phyloP scores from a whole-genome alignment of 345 rosid genomes.

The Populus pruinosa region DNA sequence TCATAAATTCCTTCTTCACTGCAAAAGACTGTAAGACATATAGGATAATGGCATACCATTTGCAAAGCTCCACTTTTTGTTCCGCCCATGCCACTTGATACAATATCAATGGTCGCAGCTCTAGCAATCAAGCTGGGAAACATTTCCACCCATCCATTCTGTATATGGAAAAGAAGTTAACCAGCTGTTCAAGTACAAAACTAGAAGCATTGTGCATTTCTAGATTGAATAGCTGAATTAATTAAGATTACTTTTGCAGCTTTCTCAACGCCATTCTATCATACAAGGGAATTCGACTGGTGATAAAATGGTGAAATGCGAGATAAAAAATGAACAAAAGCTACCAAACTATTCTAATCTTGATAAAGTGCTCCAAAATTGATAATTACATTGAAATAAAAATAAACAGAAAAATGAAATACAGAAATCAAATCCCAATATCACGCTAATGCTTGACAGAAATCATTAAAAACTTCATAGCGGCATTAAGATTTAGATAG shows the following conservation, averaged over 20 bases:
- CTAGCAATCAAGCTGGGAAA: slow-evolving; percentile 52
- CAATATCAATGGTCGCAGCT: slow-evolving; percentile 44
- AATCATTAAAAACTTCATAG: slow-evolving; percentile 3
- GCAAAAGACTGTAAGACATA: neutral
- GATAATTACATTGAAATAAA: neutral
- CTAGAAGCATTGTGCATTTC: neutral
- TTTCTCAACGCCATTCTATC: neutral
- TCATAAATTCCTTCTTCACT: slow-evolving; percentile 2
- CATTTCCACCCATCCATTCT: slow-evolving; percentile 68
- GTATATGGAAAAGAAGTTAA: slow-evolving; percentile 4
- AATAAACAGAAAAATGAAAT: neutral
- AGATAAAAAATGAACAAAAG: neutral
- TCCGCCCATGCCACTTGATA: slow-evolving; percentile 46
- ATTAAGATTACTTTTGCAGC: neutral
- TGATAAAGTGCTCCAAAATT: neutral
- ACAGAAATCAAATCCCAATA: neutral
- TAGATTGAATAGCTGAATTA: slow-evolving; percentile 1
- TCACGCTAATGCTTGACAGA: neutral
- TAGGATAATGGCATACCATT: slow-evolving; percentile 40
- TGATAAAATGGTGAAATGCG: neutral
- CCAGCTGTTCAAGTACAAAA: neutral
- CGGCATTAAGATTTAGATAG: neutral
- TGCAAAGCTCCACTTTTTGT: slow-evolving; percentile 52
- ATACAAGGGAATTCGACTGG: neutral
- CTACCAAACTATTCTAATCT: neutral